Evolutionary conservation across 2,329 filamentous ascomycete genomes (phyloP), one percentile per base, ranked within the genome.

Genomic region (Canariomyces notabilis): DNA sequence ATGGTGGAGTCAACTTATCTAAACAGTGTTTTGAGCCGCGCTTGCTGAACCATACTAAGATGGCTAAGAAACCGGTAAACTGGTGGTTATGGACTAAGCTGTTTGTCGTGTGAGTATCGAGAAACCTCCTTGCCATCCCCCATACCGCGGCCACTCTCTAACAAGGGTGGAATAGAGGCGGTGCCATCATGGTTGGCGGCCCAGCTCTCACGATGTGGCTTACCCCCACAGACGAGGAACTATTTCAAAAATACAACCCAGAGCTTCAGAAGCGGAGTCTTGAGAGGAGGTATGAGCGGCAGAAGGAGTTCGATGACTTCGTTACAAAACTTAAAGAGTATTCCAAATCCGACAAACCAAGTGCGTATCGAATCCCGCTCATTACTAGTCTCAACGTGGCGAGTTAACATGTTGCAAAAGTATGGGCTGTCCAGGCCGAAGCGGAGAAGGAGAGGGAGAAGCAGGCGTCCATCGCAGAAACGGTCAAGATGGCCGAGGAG

Each of bases 211-310:
- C 91, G 35, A 79, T 83, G 68, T 95, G 82, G 65, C 71, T 94
- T 37, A 79, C 79, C 37, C 93, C 93, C 2, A 85, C 86, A 11
- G 89, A 96, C 58, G 93, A 96, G 67, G 89, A 97, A 70, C 77
- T 98, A 34, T 89, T 94, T 74, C 75, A 88, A 71, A 82, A 77
- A 67, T 97, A 97, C 72, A 97, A 91, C 66, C 91, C 91, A 1
- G 93, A 97, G 26, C 77, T 98, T n/a, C 87, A 93, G 63, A 87
- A 87, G 66, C 80, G 86, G 61, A 89, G 87, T 52, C 71, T 95
- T n/a, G 89, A 90, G 66, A 79, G 83, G 48, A 79, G 89, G 15
- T 75, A 84, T 48, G 80, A 85, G 64, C 79, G 79, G 50, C 81
- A 93, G 61, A 77, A 90, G 66, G 89, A 96, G 49, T 95, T 95